A percentile compares a stretch with the other conserved stretches of the same genome.
These are phyloP conservation scores for Candida hispaniensis DNA, from an alignment of 805 yeast species.

Conservation along the genomic window DNA sequence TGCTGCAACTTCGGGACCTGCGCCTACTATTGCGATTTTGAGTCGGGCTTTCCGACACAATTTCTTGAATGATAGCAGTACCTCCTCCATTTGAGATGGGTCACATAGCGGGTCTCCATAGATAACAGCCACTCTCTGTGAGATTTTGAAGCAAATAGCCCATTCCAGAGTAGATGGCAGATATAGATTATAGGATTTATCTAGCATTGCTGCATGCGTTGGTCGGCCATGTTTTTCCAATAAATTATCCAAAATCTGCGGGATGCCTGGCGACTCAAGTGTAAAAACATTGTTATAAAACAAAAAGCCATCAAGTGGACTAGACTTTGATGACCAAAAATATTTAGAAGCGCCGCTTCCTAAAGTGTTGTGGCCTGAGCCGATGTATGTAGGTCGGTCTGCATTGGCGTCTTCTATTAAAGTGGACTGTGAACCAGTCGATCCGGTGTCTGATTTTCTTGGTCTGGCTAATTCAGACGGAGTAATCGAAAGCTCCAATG, in stretches of 20 bases:
- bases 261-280: constrained; percentile 11
- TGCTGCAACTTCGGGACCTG: constrained; percentile 10
- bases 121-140: constrained; percentile 8
- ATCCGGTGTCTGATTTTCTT: no score
- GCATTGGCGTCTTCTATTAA: no score
- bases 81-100: constrained; percentile 9
- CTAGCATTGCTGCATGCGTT: constrained; percentile 15
- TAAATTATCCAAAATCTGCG: constrained; percentile 10
- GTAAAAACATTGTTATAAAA: constrained; percentile 13
- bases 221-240: constrained; percentile 12
- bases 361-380: no score
- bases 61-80: constrained; percentile 5
- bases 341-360: no score
- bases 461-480: no score
- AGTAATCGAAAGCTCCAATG: no score
- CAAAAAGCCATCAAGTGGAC: no score
- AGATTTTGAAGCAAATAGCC: constrained; percentile 13
- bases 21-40: constrained; percentile 11
- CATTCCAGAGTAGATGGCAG: constrained; percentile 4
- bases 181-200: constrained; percentile 10
- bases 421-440: no score
- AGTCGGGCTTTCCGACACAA: constrained; percentile 2
- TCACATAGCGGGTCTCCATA: constrained; percentile 13
- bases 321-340: no score
- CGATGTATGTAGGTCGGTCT: no score